Evolutionary conservation across 2,329 filamentous ascomycete species (phyloP).

Genomic region (Teratosphaeria nubilosa): DNA sequence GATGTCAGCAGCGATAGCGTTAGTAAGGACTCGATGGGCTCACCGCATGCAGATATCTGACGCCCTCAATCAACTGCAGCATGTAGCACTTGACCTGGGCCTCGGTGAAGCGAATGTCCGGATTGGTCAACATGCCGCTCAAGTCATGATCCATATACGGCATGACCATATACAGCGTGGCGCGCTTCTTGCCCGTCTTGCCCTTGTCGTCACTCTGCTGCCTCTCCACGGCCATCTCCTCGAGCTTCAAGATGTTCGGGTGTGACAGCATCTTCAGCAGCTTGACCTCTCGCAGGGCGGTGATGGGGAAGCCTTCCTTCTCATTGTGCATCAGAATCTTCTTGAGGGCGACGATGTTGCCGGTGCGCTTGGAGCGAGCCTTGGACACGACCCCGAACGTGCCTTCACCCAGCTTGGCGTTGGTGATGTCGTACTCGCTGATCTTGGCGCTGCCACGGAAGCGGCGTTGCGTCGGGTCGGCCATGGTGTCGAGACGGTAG

Average conservation of each 20-base stretch:
- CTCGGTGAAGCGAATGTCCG: constrained; percentile 74
- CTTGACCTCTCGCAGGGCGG: constrained; percentile 93
- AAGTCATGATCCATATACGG: constrained; percentile 99
- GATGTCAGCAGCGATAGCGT: background rate
- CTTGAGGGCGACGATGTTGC: constrained; percentile 75
- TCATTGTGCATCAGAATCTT: constrained; percentile 99
- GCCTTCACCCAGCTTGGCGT: constrained; percentile 76
- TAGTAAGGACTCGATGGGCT: constrained; percentile 4
- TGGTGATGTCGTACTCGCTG: constrained; percentile 65
- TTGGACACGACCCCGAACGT: constrained; percentile 97
- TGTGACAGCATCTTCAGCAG: constrained; percentile 92
- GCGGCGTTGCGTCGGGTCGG: constrained; percentile 42
- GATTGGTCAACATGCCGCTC: constrained; percentile 93
- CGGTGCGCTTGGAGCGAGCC: constrained; percentile 65
- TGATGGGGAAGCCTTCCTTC: constrained; percentile 99
- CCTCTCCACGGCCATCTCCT: constrained; percentile 93
- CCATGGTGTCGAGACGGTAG: constrained; percentile 32
- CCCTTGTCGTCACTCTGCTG: constrained; percentile 43
- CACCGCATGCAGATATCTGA: constrained; percentile 78
- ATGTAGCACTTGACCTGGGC: constrained; percentile 97
- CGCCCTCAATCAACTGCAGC: constrained; percentile 79
- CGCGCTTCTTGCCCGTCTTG: constrained; percentile 44
- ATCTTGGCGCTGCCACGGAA: constrained; percentile 83
- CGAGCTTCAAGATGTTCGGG: constrained; percentile 71
- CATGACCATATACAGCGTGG: constrained; percentile 96